Conservation (phyloP, 2,329 filamentous ascomycete genomes). For the Fusarium redolens region DNA sequence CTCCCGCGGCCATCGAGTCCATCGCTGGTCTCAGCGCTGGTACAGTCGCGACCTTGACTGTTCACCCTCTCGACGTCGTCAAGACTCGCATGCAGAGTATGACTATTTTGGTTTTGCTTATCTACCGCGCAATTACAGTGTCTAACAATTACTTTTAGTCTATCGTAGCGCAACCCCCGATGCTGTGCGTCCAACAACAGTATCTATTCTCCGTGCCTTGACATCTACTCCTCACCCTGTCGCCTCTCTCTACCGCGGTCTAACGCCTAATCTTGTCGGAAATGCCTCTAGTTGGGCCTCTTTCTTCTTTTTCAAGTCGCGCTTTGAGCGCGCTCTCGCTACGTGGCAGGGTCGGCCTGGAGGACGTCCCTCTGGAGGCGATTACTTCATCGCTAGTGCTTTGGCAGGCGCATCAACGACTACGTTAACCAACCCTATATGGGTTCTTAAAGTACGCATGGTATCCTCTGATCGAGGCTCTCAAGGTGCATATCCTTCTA, state of each 20-base stretch:
- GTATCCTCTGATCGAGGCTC: conserved; percentile 81
- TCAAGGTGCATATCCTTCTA: conserved; percentile 83
- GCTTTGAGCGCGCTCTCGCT: conserved; percentile 62
- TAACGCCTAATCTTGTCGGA: conserved; percentile 90
- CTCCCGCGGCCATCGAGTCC: conserved; percentile 85
- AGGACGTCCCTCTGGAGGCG: conserved; percentile 60
- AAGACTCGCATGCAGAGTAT: conserved; percentile 94
- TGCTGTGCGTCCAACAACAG: conserved; percentile 58
- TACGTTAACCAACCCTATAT: conserved; percentile 90
- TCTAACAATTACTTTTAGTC: conserved; percentile 52
- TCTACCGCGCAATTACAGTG: neutral
- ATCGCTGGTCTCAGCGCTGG: conserved; percentile 92
- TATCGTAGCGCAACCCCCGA: conserved; percentile 58
- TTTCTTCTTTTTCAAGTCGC: conserved; percentile 84
- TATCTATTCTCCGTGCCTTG: conserved; percentile 64
- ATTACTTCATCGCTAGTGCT: conserved; percentile 86
- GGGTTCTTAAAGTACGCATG: conserved; percentile 99
- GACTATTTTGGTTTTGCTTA: conserved; percentile 18
- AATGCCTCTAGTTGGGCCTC: conserved; percentile 91
- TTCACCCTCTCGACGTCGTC: conserved; percentile 94
- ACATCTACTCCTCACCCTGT: conserved; percentile 65
- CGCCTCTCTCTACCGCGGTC: conserved; percentile 84
- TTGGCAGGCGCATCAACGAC: conserved; percentile 78
- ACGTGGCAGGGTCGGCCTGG: conserved; percentile 28
- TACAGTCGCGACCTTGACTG: conserved; percentile 83